Evolutionary conservation across 495 filamentous ascomycete species (phyloP).

Genomic region (Penicillium coffeae): DNA sequence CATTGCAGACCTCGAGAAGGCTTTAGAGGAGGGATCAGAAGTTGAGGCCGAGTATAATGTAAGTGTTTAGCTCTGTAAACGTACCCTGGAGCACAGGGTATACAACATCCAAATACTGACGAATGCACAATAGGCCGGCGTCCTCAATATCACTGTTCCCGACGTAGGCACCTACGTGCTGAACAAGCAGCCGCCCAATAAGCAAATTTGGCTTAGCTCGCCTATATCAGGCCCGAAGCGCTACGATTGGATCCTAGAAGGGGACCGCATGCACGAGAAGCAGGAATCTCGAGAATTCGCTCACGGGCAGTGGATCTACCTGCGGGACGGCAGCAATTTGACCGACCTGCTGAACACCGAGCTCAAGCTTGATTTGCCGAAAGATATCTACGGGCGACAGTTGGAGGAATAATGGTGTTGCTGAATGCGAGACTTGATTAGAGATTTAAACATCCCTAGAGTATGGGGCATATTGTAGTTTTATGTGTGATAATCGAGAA

Average conservation of each 20-base stretch:
- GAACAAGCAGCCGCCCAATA: constrained; percentile 97
- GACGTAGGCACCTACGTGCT: constrained; percentile 77
- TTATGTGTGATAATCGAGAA: neutral
- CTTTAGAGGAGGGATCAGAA: constrained; percentile 44
- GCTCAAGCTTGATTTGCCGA: constrained; percentile 44
- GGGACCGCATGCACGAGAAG: constrained; percentile 70
- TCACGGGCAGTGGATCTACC: constrained; percentile 73
- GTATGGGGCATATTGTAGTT: constrained; percentile 6
- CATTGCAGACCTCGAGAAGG: constrained; percentile 40
- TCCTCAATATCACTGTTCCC: constrained; percentile 68
- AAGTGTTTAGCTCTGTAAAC: too few species aligned
- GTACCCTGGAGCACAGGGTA: too few species aligned
- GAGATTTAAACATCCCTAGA: neutral
- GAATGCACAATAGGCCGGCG: constrained; percentile 64
- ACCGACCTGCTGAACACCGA: constrained; percentile 67
- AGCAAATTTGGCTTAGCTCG: constrained; percentile 95
- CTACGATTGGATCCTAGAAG: constrained; percentile 75
- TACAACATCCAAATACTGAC: too few species aligned
- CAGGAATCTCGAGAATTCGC: constrained; percentile 56
- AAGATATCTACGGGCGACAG: constrained; percentile 43
- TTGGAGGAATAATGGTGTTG: too few species aligned
- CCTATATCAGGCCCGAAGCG: constrained; percentile 89
- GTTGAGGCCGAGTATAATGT: constrained; percentile 58
- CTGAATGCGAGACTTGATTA: too few species aligned
- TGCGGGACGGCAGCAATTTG: constrained; percentile 73